Evolutionary conservation across 208 protist species (phyloP).

Genomic region (Crithidia thermophila): DNA sequence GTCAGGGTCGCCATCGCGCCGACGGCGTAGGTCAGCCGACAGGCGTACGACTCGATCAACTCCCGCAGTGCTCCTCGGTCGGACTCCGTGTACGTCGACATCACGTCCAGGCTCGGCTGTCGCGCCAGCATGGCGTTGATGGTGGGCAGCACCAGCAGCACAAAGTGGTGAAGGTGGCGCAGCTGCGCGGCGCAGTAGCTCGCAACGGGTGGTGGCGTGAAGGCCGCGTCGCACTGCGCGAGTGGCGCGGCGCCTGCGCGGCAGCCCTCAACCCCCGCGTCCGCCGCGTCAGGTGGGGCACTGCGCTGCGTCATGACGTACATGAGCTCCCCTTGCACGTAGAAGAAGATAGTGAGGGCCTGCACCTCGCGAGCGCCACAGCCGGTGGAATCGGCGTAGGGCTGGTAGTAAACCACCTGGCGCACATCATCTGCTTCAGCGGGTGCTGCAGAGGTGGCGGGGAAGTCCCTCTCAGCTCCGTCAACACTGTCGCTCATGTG

Average conservation of each 20-base stretch:
- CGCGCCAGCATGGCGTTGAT: conserved; percentile 47
- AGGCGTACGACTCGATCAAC: conserved; percentile 52
- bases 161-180: conserved; percentile 47
- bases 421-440: conserved; percentile 15
- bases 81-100: conserved; percentile 50
- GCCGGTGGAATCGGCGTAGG: neutral
- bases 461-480: neutral
- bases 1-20: conserved; percentile 46
- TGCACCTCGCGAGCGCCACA: conserved; percentile 6
- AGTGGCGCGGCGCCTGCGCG: neutral
- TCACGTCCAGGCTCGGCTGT: conserved; percentile 60
- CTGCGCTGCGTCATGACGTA: conserved; percentile 57
- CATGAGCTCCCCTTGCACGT: conserved; percentile 47
- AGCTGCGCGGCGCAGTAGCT: conserved; percentile 48
- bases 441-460: neutral
- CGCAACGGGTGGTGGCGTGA: conserved; percentile 12
- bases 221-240: neutral
- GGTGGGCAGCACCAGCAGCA: conserved; percentile 65
- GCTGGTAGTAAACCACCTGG: conserved; percentile 20
- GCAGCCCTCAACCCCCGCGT: no score
- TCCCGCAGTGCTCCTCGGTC: conserved; percentile 53
- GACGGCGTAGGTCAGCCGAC: conserved; percentile 47
- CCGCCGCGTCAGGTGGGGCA: neutral
- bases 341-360: conserved; percentile 52
- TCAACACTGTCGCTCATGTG: conserved; percentile 27